Evolutionary conservation across 1,139 yeast species (phyloP), one percentile per base, ranked within the genome.

Genomic region (Sugiyamaella grinbergsii): DNA sequence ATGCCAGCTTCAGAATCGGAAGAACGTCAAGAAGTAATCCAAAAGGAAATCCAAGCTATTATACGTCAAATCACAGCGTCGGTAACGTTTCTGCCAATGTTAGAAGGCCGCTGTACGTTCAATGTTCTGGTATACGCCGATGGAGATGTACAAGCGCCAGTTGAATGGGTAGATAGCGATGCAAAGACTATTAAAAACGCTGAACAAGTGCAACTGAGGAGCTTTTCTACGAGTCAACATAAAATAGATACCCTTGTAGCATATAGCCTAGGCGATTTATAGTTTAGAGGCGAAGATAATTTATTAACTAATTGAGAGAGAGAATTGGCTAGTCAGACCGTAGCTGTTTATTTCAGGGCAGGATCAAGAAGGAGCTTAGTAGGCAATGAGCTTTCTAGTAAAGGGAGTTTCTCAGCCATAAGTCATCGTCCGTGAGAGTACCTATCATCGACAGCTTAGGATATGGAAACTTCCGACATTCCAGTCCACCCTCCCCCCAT

Each of bases 1-100:
- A 28, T 43, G 4, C 26, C 50, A 11, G 34, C 39, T 11, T 37
- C 37, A n/a, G 50, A 16, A 51, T 56, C 33, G 29, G 52, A 55
- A 16, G 80, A 77, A 58, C 58, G 78, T 0, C 73, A 71, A 33
- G 79, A 73, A 2, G 79, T 76, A 36, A 80, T 85, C 5, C 91
- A 85, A 60, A 74, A 72, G 52, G 95, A 90, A 58, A 88, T 91
- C 15, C 94, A 89, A 64, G 82, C 93, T 0, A 83, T 91, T 19
- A 82, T 91, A 42, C 79, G 96, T 42, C 98, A 91, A 63, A 86
- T 91, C 49, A 89, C 96, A 0, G 89, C 96, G 0, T 85, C 94
- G 48, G 88, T 87, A 1, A 82, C 96, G 0, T 89, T 89, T 64
- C 73, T 91, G 49, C 98, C 98, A 0, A 78, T 85, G 24, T 71